Base-by-base conservation (phyloP, 768 basidiomycete genomes). In the Hebeloma cylindrosporum region DNA sequence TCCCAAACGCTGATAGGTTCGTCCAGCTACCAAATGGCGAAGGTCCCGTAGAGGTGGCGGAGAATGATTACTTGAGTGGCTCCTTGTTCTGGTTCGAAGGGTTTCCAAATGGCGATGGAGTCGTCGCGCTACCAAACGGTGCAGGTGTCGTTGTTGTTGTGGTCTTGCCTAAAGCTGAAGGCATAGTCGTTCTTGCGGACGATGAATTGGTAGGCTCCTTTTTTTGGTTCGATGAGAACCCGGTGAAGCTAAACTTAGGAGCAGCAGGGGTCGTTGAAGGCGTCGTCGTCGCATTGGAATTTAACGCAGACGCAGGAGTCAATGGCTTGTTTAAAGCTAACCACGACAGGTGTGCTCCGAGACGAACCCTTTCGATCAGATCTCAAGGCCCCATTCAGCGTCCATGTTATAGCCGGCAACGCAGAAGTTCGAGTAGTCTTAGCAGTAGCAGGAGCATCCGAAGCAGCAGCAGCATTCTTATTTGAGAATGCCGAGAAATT, bases 211-310 rank as follows among this genome's bases (percentile, higher is more conserved):
- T n/a, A n/a, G n/a, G n/a, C n/a, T n/a, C n/a, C n/a, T n/a, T n/a
- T n/a, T n/a, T n/a, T n/a, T n/a, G n/a, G n/a, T n/a, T n/a, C n/a
- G n/a, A n/a, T n/a, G n/a, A n/a, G n/a, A n/a, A n/a, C n/a, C n/a
- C n/a, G n/a, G n/a, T n/a, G n/a, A 76, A 69, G 50, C 49, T 67
- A 50, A 74, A 75, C 47, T 69, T 71, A 5, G 62, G 57, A 3
- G 64, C 57, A 5, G 54, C 27, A 32, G 25, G 18, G 9, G 47
- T 41, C 26, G 34, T 28, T 20, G 38, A 16, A 35, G 43, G 48
- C 11, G 43, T 45, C 7, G 29, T 46, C 6, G 58, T 49, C 18
- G 50, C 30, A 41, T 45, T 51, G 45, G 55, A 55, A 25, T 27
- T 47, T 40, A 58, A 58, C 22, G 32, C 34, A 8, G 49, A 40